Evolutionary conservation across 352 stramenopile genomes (phyloP).

Genomic region (Thalassiosira hispida): DNA sequence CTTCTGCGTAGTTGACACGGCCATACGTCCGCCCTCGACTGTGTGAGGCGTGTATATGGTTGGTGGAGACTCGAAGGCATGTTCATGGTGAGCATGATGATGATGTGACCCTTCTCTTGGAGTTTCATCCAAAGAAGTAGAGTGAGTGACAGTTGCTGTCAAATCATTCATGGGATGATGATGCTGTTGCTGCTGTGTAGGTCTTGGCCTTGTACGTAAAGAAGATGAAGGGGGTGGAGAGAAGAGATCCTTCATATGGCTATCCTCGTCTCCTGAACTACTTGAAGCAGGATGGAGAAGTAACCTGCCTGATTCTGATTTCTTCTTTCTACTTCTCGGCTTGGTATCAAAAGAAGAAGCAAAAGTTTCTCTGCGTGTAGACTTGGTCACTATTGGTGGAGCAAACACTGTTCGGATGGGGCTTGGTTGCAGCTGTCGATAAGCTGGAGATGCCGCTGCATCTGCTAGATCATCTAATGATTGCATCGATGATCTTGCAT

Average conservation of each 20-base stretch:
- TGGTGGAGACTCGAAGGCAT: neutral
- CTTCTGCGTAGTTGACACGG: constrained; percentile 37
- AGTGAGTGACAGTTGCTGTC: neutral
- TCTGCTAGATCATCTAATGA: neutral
- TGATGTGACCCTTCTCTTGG: neutral
- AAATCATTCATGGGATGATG: neutral
- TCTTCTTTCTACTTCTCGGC: neutral
- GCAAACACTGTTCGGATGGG: neutral
- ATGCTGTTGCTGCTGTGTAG: neutral
- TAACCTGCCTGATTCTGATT: neutral
- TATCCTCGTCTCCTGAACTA: constrained; percentile 13
- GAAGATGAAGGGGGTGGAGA: constrained; percentile 20
- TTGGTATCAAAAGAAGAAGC: neutral
- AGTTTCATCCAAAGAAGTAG: neutral
- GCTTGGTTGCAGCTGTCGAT: no score
- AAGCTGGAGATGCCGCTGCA: neutral
- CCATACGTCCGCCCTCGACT: constrained; percentile 14
- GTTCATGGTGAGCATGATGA: neutral
- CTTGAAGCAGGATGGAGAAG: neutral
- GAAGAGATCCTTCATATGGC: constrained; percentile 32
- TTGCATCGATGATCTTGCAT: neutral
- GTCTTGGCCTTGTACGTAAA: constrained; percentile 5
- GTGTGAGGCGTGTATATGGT: constrained; percentile 34
- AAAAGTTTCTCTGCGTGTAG: constrained; percentile 40
- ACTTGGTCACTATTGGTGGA: constrained; percentile 31